Evolutionary conservation across 148 eudicot genomes (phyloP).

Genomic region (Camellia sinensis): DNA sequence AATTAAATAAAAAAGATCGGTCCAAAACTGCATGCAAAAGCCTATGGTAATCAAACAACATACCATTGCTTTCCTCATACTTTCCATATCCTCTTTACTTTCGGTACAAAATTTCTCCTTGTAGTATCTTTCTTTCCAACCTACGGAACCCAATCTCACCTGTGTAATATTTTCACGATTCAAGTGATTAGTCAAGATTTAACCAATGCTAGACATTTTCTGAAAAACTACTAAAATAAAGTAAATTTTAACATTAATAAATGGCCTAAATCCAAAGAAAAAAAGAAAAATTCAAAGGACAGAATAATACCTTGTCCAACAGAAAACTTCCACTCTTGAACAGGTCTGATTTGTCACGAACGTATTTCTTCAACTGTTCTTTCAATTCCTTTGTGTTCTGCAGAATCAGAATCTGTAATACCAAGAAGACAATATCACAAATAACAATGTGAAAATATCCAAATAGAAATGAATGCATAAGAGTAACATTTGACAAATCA

Average conservation of each 20-base stretch:
- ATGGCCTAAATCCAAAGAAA: not conserved
- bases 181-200: not conserved
- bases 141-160: slow-evolving; percentile 33
- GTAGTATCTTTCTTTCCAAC: slow-evolving; percentile 41
- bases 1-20: not conserved
- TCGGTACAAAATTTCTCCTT: slow-evolving; percentile 23
- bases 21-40: not conserved
- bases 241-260: too few relatives aligned
- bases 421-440: not conserved
- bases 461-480: too few relatives aligned
- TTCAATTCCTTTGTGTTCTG: slow-evolving; percentile 34
- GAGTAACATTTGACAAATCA: too few relatives aligned
- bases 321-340: slow-evolving; percentile 25
- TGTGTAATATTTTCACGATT: not conserved
- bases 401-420: slow-evolving; percentile 13
- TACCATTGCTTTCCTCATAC: slow-evolving; percentile 30
- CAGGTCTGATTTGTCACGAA: slow-evolving; percentile 17
- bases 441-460: not conserved
- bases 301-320: slow-evolving; percentile 27
- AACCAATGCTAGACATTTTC: not conserved
- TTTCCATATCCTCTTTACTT: slow-evolving; percentile 15
- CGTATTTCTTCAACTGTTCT: slow-evolving; percentile 17
- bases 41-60: not conserved
- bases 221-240: too few relatives aligned
- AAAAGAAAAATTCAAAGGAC: not conserved